Evolutionary conservation across 768 basidiomycete genomes (phyloP), one percentile per base, ranked within the genome.

Genomic region (Phylloporus sp.): DNA sequence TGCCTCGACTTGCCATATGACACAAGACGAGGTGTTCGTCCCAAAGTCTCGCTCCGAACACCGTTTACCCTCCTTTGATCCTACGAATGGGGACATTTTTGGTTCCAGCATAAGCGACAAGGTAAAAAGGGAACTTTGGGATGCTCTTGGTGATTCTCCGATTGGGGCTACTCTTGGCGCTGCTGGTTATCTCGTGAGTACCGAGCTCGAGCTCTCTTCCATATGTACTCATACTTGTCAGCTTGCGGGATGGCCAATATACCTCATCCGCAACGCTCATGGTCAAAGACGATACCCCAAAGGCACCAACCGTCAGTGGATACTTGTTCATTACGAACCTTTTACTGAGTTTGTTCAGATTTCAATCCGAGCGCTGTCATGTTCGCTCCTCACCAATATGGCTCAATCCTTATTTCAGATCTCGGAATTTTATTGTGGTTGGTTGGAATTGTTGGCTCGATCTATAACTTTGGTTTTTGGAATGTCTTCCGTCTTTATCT

Each of bases 1-100:
- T 66, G 95, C 95, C 14, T 84, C 87, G 1, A 96, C 93, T 5
- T 88, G 77, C 14, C 94, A 97, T 68, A 80, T 96, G 80, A 88
- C 86, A 24, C 83, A 93, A 55, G 95, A 97, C 57, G 93, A 98
- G 63, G 95, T 97, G 49, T 96, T 90, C 58, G 92, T 98, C 4
- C 95, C 95, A 39, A 69, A 78, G 56, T 94, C 95, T n/a, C 85
- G 92, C 37, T 82, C 84, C 11, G 72, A 87, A 29, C 67, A 78
- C 18, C 80, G 82, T 22, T 33, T 71, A 83, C 82, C 83, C 27
- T 64, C 77, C 34, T 74, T 91, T 55, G 74, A 93, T 59, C 76
- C 81, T 10, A 71, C 77, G n/a, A 67, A 78, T 36, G 87, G 87
- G 62, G 80, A 84, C 53, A 59, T 76, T 28, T 64, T 74, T 38